Base-by-base conservation (phyloP, 2,329 filamentous ascomycete genomes). In the Chalaropsis thielavioides region DNA sequence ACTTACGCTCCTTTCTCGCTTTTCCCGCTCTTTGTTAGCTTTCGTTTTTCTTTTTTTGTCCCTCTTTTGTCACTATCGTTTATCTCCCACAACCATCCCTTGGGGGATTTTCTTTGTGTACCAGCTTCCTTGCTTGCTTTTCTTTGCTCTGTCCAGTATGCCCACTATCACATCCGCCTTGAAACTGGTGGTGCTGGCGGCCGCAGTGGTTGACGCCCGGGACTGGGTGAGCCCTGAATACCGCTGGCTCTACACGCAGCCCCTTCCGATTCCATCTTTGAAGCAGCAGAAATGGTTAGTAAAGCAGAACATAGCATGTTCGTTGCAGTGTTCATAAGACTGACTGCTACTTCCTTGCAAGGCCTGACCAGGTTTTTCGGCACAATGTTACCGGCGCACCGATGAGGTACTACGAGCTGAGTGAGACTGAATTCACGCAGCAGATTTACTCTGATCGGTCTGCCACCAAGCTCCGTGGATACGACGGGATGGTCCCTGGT, bases 401-500 rank as follows among this genome's bases (percentile, higher is more conserved):
- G 8, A 74, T 76, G 35, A 69, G 70, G 63, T 77, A 76, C 69
- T 76, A 74, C 49, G 73, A 76, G 61, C 67, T 75, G 31, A 70
- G 72, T 41, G 73, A 75, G 66, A 68, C 69, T 19, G 67, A 71
- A 0, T 75, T 76, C 62, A 69, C 66, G 2, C 70, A 74, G 66
- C 71, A 74, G 63, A 68, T 78, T 1, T 78, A 74, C 40, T 75
- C 75, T 0, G 71, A 72, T 67, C 73, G 75, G 19, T 56, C 68
- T 0, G 67, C 70, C 5, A 69, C 74, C 1, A 70, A 68, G 5
- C 68, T 76, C 7, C 70, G 73, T 24, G 81, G 81, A 6, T 84
- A 83, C 68, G 78, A 83, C 73, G 81, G 81, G 15, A 76, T 79
- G 7, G 74, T 76, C 3, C 81, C 81, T 6, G 82, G 82, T 0